Evolutionary conservation across 345 rosid genomes (phyloP).

Genomic region (Draba incana): DNA sequence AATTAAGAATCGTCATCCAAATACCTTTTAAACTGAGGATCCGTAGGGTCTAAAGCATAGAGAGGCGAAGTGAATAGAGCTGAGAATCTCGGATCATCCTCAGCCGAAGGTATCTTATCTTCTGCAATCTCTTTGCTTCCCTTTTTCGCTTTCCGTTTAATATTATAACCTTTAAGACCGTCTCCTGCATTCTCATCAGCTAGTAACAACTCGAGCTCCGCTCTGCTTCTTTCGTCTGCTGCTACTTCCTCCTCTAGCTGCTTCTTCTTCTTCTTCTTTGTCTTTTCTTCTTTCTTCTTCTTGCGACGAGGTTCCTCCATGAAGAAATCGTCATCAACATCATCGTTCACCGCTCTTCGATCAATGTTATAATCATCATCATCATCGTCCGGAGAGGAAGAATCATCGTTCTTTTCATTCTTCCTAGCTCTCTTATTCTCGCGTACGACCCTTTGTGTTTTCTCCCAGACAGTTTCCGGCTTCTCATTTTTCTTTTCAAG

Average conservation of each 20-base stretch:
- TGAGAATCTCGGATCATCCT: constrained; percentile 72
- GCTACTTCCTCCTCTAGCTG: constrained; percentile 44
- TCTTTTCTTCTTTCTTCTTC: constrained; percentile 46
- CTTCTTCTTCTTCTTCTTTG: constrained; percentile 37
- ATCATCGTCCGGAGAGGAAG: constrained; percentile 60
- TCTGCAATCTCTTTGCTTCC: constrained; percentile 55
- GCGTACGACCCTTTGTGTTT: constrained; percentile 46
- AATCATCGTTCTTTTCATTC: constrained; percentile 51
- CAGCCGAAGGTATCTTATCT: constrained; percentile 64
- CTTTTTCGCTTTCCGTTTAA: constrained; percentile 68
- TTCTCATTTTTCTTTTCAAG: constrained; percentile 72
- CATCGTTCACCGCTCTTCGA: constrained; percentile 39
- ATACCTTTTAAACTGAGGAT: constrained; percentile 95
- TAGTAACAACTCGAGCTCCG: constrained; percentile 84
- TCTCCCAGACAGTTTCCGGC: constrained; percentile 82
- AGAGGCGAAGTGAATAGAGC: constrained; percentile 57
- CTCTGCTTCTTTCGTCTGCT: constrained; percentile 62
- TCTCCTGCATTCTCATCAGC: constrained; percentile 71
- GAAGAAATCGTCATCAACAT: constrained; percentile 73
- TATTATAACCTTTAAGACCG: constrained; percentile 76
- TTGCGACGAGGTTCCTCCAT: constrained; percentile 58
- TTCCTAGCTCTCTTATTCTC: constrained; percentile 78
- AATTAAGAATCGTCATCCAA: neutral
- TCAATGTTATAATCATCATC: constrained; percentile 45
- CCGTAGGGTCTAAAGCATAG: constrained; percentile 90